These are phyloP conservation scores for Peltaster fructicola DNA, from an alignment of 2,329 filamentous ascomycete genomes.

Conservation along the genomic window DNA sequence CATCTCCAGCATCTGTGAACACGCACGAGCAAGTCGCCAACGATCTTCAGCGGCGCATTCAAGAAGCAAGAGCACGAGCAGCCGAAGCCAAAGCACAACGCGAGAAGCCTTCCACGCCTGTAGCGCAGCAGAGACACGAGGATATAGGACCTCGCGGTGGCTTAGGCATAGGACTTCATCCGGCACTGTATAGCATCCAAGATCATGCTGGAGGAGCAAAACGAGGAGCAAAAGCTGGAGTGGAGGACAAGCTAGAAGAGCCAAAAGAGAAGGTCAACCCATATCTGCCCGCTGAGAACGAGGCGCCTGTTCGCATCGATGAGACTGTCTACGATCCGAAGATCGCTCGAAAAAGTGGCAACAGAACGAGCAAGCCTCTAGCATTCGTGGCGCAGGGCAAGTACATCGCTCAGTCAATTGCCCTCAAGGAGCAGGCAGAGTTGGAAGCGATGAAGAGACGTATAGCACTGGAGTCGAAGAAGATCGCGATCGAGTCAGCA, in stretches of 20 bases:
- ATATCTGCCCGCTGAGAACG: slow-evolving; percentile 19
- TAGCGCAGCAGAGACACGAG: slow-evolving; percentile 30
- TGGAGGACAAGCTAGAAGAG: slow-evolving; percentile 35
- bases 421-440: slow-evolving; percentile 68
- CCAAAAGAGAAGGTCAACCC: slow-evolving; percentile 25
- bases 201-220: slow-evolving; percentile 24
- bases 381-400: slow-evolving; percentile 93
- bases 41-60: slow-evolving; percentile 3
- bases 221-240: slow-evolving; percentile 27
- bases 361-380: slow-evolving; percentile 57
- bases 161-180: slow-evolving; percentile 59
- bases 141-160: slow-evolving; percentile 42
- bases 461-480: slow-evolving; percentile 72
- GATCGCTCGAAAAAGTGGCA: slow-evolving; percentile 41
- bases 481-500: slow-evolving; percentile 88
- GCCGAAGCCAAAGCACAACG: slow-evolving; percentile 6
- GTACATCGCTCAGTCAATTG: slow-evolving; percentile 88
- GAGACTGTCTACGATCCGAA: slow-evolving; percentile 66
- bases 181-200: slow-evolving; percentile 48
- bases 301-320: slow-evolving; percentile 37
- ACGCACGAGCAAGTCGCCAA: neutral
- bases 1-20: slow-evolving; percentile 1
- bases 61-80: slow-evolving; percentile 12
- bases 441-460: slow-evolving; percentile 89
- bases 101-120: slow-evolving; percentile 7